Evolutionary conservation across 164 flowering plant species (phyloP), one percentile per base, ranked within the genome.

Genomic region (Vitis labrusca): DNA sequence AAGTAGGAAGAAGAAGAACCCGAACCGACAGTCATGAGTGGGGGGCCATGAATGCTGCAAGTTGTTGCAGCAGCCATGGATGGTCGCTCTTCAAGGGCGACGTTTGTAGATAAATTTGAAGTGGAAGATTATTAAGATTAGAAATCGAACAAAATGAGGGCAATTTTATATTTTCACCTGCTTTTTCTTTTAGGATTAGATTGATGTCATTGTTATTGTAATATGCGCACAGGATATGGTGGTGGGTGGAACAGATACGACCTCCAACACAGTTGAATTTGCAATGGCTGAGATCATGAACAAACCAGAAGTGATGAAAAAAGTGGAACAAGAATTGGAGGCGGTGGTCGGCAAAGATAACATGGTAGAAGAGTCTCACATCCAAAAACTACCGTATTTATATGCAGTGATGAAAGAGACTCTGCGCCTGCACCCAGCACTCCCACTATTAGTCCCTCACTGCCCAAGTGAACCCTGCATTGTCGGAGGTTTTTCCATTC

Each of bases 401-500:
- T 32, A 55, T 3, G 84, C 86, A 8, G 61, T 78, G 14, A 74
- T 83, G 76, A 83, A 83, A 63, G 86, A 83, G 50, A 7, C 75
- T 1, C 52, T 80, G 12, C 65, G 86, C 11, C 37, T 83, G 62
- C 84, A 81, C 76, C 84, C 84, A 9, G 72, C 58, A 0, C 69
- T 81, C 14, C 86, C 86, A 0, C 70, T 83, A 2, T 60, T 83
- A 12, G 76, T 81, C 53, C 94, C 97, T 8, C 92, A 81, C 59
- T 72, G 87, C 78, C 88, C 92, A 1, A 85, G 84, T 70, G 60
- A 71, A 32, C 63, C 85, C 5, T 70, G 81, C 83, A 60, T 63
- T 6, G 71, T 91, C 9, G 89, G 82, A 1, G 91, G 89, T 10
- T 89, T 88, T 81, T 55, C 76, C 1, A 44, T 91, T 13, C 92